A percentile compares a stretch with the other conserved stretches of the same genome.
phyloP scores from a whole-genome alignment of 2,329 filamentous ascomycete species.

The Fusarium chaquense region DNA sequence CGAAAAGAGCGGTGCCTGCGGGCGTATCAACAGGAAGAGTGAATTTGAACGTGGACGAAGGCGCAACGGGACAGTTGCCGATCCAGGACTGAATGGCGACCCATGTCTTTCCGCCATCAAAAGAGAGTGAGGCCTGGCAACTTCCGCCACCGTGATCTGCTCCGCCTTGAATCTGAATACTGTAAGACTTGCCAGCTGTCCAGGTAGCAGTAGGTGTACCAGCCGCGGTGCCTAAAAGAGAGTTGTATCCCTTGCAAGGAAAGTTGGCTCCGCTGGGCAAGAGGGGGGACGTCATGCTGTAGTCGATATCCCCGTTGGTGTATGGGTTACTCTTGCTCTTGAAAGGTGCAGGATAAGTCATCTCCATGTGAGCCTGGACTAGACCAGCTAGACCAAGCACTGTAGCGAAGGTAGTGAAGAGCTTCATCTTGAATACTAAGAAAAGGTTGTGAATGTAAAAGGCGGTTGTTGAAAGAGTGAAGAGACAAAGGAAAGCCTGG shows the following conservation, averaged over 20 bases:
- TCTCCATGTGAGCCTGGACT: constrained; percentile 66
- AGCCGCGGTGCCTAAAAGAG: constrained; percentile 59
- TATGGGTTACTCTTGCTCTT: constrained; percentile 64
- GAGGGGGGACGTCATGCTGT: constrained; percentile 78
- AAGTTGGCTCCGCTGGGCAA: constrained; percentile 70
- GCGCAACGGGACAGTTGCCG: constrained; percentile 62
- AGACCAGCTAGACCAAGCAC: constrained; percentile 57
- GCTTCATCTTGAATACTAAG: constrained; percentile 16
- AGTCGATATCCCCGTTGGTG: constrained; percentile 67
- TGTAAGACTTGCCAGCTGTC: constrained; percentile 70
- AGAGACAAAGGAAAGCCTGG: constrained; percentile 1
- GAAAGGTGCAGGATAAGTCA: constrained; percentile 64
- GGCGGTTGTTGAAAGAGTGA: neutral
- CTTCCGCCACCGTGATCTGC: constrained; percentile 76
- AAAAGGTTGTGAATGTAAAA: neutral
- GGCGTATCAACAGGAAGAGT: constrained; percentile 64
- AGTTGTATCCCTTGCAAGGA: constrained; percentile 77
- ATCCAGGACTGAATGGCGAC: constrained; percentile 71
- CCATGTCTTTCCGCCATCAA: constrained; percentile 76
- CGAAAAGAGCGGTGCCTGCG: constrained; percentile 70
- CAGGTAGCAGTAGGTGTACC: constrained; percentile 71
- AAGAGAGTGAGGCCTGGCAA: constrained; percentile 80
- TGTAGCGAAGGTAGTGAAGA: constrained; percentile 48
- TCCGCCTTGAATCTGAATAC: constrained; percentile 71
- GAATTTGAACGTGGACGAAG: constrained; percentile 69